Conservation (phyloP, 2,329 filamentous ascomycete genomes). For the Penicillium corylophilum region DNA sequence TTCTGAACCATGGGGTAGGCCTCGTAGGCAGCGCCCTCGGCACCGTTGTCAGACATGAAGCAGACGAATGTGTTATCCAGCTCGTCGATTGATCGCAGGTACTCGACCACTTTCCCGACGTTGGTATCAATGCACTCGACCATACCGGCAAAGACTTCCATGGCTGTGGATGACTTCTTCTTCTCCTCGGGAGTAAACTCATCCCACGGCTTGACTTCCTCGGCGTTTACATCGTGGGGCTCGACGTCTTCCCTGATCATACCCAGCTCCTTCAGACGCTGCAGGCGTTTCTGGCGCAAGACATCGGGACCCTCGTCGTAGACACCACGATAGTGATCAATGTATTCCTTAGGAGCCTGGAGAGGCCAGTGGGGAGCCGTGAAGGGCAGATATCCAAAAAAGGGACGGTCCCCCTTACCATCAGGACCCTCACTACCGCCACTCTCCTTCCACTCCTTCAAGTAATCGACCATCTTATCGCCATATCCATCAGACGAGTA, state of each 20-base stretch:
- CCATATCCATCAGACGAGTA: slow-evolving; percentile 57
- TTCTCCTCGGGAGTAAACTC: slow-evolving; percentile 40
- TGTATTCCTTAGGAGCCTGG: slow-evolving; percentile 57
- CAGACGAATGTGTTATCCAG: slow-evolving; percentile 64
- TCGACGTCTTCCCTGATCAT: slow-evolving; percentile 52
- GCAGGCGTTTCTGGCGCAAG: slow-evolving; percentile 54
- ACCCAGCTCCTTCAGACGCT: slow-evolving; percentile 57
- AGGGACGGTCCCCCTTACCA: slow-evolving; percentile 43
- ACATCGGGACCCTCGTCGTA: slow-evolving; percentile 63
- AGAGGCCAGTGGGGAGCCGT: slow-evolving; percentile 65
- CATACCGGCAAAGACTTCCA: slow-evolving; percentile 66
- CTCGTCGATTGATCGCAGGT: slow-evolving; percentile 57
- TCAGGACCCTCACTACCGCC: slow-evolving; percentile 18
- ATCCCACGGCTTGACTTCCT: slow-evolving; percentile 47
- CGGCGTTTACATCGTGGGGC: slow-evolving; percentile 37
- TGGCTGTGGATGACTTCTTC: slow-evolving; percentile 48
- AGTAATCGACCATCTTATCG: slow-evolving; percentile 53
- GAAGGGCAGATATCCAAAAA: slow-evolving; percentile 62
- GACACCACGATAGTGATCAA: slow-evolving; percentile 57
- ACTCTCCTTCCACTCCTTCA: slow-evolving; percentile 50
- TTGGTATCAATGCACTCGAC: slow-evolving; percentile 62
- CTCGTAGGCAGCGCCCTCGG: slow-evolving; percentile 60
- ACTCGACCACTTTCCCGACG: slow-evolving; percentile 59
- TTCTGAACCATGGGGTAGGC: slow-evolving; percentile 58
- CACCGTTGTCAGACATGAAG: slow-evolving; percentile 65